These are phyloP conservation scores for Fusarium ramigenum DNA, from an alignment of 2,329 filamentous ascomycete species.

Conservation along the genomic window DNA sequence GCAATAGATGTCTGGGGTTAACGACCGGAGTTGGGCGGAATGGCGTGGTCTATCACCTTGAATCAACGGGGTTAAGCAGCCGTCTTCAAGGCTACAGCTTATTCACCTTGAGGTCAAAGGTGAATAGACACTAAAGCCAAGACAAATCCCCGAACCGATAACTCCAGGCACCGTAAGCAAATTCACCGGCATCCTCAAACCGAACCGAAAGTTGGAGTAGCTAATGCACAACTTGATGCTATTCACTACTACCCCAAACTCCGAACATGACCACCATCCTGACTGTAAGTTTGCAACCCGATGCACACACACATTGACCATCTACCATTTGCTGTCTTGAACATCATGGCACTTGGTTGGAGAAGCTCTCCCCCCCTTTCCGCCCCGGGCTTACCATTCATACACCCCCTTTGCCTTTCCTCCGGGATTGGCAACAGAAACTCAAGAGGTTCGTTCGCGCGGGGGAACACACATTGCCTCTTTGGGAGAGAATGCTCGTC, in stretches of 20 bases:
- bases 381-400: not conserved
- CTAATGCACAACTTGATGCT: constrained; percentile 6
- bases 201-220: constrained; percentile 27
- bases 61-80: constrained; percentile 10
- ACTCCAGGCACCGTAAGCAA: not conserved
- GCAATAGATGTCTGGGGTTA: not conserved
- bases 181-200: constrained; percentile 2
- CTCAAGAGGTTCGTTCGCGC: constrained; percentile 16
- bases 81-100: not conserved
- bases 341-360: constrained; percentile 8
- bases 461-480: constrained; percentile 26
- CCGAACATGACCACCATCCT: constrained; percentile 1
- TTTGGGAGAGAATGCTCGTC: constrained; percentile 26
- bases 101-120: not conserved
- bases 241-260: constrained; percentile 15
- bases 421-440: constrained; percentile 30
- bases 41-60: constrained; percentile 17
- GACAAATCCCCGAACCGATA: constrained; percentile 5
- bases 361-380: not conserved
- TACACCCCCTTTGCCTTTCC: constrained; percentile 28
- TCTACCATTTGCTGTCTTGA: constrained; percentile 5
- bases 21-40: constrained; percentile 25
- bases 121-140: not conserved
- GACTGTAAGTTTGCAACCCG: not conserved
- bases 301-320: constrained; percentile 12